These are phyloP conservation scores for Elsinoe perseae DNA, from an alignment of 2,329 filamentous ascomycete species.

Conservation along the genomic window DNA sequence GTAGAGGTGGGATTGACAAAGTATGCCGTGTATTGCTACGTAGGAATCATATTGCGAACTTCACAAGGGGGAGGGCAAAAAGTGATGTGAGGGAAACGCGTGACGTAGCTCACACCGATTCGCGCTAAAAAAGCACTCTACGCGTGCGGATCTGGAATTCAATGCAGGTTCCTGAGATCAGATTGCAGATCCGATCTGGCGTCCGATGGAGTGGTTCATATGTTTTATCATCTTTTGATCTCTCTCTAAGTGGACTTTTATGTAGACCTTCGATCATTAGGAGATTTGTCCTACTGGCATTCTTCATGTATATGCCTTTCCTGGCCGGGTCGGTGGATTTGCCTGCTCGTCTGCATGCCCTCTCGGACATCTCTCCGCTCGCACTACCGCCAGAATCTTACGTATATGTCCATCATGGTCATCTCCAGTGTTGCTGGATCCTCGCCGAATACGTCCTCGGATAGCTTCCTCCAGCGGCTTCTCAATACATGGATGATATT, in stretches of 20 bases:
- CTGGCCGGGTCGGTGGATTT: too few relatives aligned
- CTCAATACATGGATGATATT: constrained; percentile 3
- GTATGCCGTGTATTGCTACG: background rate
- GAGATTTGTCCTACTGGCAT: too few relatives aligned
- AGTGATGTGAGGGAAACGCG: constrained; percentile 8
- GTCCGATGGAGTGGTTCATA: background rate
- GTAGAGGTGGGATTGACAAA: background rate
- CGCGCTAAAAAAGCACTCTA: constrained; percentile 10
- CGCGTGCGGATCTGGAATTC: background rate
- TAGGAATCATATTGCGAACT: background rate
- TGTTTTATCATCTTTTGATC: background rate
- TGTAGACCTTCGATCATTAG: too few relatives aligned
- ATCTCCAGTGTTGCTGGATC: background rate
- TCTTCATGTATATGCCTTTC: too few relatives aligned
- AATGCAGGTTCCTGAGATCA: constrained; percentile 13
- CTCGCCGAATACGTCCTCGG: background rate
- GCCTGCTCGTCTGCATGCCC: background rate
- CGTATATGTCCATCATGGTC: background rate
- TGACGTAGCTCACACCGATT: constrained; percentile 9
- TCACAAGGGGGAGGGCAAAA: constrained; percentile 8
- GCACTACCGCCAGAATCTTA: background rate
- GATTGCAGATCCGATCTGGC: background rate
- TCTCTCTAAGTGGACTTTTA: too few relatives aligned
- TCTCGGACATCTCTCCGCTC: background rate
- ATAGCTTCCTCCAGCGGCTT: background rate